Base-by-base conservation (phyloP, 345 rosid species). In the Zanthoxylum bungeanum region DNA sequence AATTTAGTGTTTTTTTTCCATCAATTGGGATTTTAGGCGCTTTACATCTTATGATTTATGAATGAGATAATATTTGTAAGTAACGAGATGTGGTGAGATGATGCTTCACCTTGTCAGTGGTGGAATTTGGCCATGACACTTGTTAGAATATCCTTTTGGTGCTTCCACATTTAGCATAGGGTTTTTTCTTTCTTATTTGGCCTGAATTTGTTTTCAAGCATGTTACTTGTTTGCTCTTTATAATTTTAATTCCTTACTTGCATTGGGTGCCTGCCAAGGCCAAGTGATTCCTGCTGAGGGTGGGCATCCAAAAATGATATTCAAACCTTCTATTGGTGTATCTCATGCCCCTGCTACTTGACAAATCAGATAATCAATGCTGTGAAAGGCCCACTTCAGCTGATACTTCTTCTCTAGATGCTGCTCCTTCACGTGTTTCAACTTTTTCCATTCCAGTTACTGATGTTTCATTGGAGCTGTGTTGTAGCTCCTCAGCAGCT, bases 221-320 rank as follows among this genome's bases (percentile, higher is more conserved):
- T 66, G 64, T 36, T 31, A 8, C 59, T 34, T 50, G 27, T n/a
- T 71, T 74, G 22, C 42, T 24, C 50, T 5, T 74, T 58, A 51
- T 60, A 71, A 67, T 34, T 44, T 61, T 80, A 68, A 66, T 71
- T 22, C 19, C 33, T 11, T 63, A 36, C 44, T 39, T 80, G 66
- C 83, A 83, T 89, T 58, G 64, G 82, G 77, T 69, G 68, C 73
- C 22, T 66, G 53, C 71, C 77, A 64, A 53, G 72, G 60, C 52
- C 85, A 63, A 75, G 87, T 77, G 52, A 83, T 78, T 75, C 76
- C 80, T 16, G 66, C 68, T 69, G 84, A 74, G 59, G 91, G 79
- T 80, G 79, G 61, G 21, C 68, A 65, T 51, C 39, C 73, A 19
- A 70, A 64, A 74, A 65, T 72, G 74, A 60, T 56, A 51, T 68